Evolutionary conservation across 2,329 filamentous ascomycete genomes (phyloP), one percentile per base, ranked within the genome.

Genomic region (Ascochyta viciae-villosae): DNA sequence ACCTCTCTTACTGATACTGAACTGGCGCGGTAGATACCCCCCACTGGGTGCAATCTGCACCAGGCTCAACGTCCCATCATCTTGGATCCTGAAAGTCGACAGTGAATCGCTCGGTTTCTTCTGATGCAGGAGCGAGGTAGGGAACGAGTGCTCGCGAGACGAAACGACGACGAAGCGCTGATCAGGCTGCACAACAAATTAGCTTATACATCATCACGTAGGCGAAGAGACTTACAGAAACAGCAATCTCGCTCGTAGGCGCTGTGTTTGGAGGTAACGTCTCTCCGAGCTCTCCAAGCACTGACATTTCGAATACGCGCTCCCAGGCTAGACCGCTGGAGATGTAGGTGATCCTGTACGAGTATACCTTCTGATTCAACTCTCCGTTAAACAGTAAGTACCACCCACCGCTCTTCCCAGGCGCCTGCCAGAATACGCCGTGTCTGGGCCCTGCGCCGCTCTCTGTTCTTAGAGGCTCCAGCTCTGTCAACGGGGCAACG

Each of bases 371-470:
- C 48, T 61, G 61, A 19, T 45, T 52, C 22, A 63, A 15, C 24
- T 63, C 61, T 6, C 61, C 58, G 37, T 63, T 63, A 31, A 63
- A 54, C 7, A 63, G 51, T 26, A 63, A 19, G 35, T 42, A 61
- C n/a, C 16, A 33, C 6, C 4, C 22, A 13, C 27, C 26, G 5
- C 43, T 46, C 4, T 16, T 33, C 61, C 35, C 45, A 1, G 61
- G 50, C 8, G 61, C 64, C 12, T 39, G 41, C 72, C 65, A 80
- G 74, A 89, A 91, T 8, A 79, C 77, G 5, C 80, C 81, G 64
- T 90, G 88, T 22, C 88, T 79, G 1, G 88, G 88, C 0, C 88
- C 88, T 33, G 81, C 82, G 12, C 87, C 87, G 3, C 80, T 64
- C 29, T 77, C 58, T 52, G 81, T 73, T 23, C 72, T 59, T 27